A percentile compares a stretch with the other conserved stretches of the same genome.
These are phyloP conservation scores for Kazachstania psychrophila DNA, from an alignment of 805 yeast species.

Conservation along the genomic window DNA sequence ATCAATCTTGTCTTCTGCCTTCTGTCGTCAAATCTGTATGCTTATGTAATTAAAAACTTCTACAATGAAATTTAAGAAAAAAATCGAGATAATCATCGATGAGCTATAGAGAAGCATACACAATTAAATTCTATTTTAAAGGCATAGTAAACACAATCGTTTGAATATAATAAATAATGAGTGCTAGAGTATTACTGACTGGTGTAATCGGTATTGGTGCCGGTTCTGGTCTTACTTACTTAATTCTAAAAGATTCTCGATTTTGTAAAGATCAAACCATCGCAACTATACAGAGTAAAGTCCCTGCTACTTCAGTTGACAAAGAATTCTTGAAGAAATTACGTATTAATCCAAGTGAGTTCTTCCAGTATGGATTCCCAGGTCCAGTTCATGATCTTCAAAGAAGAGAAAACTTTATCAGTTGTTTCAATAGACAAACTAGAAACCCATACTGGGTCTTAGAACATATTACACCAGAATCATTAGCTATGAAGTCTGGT, in stretches of 20 bases:
- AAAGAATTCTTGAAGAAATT: not conserved
- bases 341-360: slow-evolving; percentile 48
- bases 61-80: no score
- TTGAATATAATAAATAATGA: no score
- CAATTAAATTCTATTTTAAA: no score
- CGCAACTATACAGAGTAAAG: not conserved
- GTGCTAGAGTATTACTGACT: not conserved
- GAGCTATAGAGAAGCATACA: no score
- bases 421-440: slow-evolving; percentile 77
- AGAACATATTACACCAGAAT: slow-evolving; percentile 76
- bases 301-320: not conserved
- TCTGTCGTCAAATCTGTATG: no score
- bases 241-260: not conserved
- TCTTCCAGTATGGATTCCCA: slow-evolving; percentile 89
- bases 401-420: slow-evolving; percentile 63
- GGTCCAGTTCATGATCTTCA: slow-evolving; percentile 87
- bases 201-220: slow-evolving; percentile 1
- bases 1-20: no score
- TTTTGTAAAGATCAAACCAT: not conserved
- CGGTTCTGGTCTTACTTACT: slow-evolving; percentile 2
- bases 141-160: no score
- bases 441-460: slow-evolving; percentile 81
- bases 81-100: no score
- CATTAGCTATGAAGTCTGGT: slow-evolving; percentile 46
- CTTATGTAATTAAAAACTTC: no score